phyloP scores from a whole-genome alignment of 2,329 filamentous ascomycete species.

The Exutisphaerella laricina region DNA sequence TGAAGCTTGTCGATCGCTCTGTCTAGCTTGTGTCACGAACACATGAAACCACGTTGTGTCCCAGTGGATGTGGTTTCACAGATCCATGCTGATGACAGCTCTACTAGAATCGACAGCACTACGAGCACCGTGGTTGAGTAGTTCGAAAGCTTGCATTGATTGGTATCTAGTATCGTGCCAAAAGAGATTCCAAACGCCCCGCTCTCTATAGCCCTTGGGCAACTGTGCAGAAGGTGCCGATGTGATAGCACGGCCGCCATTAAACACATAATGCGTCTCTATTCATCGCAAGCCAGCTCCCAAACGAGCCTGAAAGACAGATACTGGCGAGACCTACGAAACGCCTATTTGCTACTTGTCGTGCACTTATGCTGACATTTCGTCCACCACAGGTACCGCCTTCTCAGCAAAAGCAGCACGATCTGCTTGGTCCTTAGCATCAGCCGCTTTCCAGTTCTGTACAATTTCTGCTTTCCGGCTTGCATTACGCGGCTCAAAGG shows the following conservation, averaged over 20 bases:
- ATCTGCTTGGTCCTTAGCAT: constrained; percentile 35
- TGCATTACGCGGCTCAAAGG: constrained; percentile 47
- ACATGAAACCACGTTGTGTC: not conserved
- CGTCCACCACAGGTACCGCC: not conserved
- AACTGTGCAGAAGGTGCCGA: not conserved
- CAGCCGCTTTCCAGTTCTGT: constrained; percentile 36
- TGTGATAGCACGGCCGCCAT: not conserved
- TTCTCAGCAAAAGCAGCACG: constrained; percentile 32
- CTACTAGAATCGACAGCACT: not conserved
- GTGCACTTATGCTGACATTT: too few relatives aligned
- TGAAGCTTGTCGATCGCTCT: constrained; percentile 1
- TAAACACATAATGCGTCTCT: too few relatives aligned
- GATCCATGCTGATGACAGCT: not conserved
- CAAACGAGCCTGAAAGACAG: too few relatives aligned
- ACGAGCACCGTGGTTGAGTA: too few relatives aligned
- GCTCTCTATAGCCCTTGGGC: not conserved
- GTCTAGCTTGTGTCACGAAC: not conserved
- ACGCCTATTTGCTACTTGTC: too few relatives aligned
- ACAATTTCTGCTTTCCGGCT: constrained; percentile 37
- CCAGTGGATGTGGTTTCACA: not conserved
- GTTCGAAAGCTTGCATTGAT: too few relatives aligned
- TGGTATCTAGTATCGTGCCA: too few relatives aligned
- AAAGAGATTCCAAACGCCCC: not conserved
- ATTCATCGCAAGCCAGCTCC: too few relatives aligned
- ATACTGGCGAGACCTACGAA: too few relatives aligned